A percentile compares a stretch with the other conserved stretches of the same genome.
phyloP scores from a whole-genome alignment of 2,329 filamentous ascomycete species.

The Clarireedia homoeocarpa region DNA sequence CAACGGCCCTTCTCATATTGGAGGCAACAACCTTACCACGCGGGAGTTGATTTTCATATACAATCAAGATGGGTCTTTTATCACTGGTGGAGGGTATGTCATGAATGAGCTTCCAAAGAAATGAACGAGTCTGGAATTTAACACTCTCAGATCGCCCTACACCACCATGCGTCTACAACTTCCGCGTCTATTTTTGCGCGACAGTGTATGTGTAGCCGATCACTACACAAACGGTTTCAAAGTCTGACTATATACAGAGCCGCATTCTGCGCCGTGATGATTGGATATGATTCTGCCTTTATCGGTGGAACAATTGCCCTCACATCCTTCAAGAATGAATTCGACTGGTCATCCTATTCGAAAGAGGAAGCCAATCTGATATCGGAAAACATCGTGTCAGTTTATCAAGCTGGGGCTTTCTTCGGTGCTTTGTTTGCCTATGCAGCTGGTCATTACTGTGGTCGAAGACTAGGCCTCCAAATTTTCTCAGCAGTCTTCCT shows the following conservation, averaged over 20 bases:
- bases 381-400: slow-evolving; percentile 23
- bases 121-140: slow-evolving; percentile 36
- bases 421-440: slow-evolving; percentile 13
- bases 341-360: slow-evolving; percentile 20
- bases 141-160: slow-evolving; percentile 20
- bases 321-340: slow-evolving; percentile 18
- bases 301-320: slow-evolving; percentile 23
- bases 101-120: slow-evolving; percentile 33
- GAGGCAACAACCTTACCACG: not conserved
- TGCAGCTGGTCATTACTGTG: slow-evolving; percentile 4
- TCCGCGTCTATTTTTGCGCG: slow-evolving; percentile 19
- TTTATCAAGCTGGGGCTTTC: slow-evolving; percentile 24
- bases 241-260: slow-evolving; percentile 26
- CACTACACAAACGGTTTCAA: not conserved
- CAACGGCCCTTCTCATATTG: not conserved
- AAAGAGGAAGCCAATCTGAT: slow-evolving; percentile 9
- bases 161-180: slow-evolving; percentile 21
- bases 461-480: slow-evolving; percentile 40
- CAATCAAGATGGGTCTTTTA: slow-evolving; percentile 33
- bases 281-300: slow-evolving; percentile 24
- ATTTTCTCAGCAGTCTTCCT: slow-evolving; percentile 57
- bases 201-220: slow-evolving; percentile 15
- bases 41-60: not conserved
- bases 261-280: slow-evolving; percentile 49
- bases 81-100: slow-evolving; percentile 45